phyloP scores from a whole-genome alignment of 2,329 filamentous ascomycete species.

The Whalleya microplaca region DNA sequence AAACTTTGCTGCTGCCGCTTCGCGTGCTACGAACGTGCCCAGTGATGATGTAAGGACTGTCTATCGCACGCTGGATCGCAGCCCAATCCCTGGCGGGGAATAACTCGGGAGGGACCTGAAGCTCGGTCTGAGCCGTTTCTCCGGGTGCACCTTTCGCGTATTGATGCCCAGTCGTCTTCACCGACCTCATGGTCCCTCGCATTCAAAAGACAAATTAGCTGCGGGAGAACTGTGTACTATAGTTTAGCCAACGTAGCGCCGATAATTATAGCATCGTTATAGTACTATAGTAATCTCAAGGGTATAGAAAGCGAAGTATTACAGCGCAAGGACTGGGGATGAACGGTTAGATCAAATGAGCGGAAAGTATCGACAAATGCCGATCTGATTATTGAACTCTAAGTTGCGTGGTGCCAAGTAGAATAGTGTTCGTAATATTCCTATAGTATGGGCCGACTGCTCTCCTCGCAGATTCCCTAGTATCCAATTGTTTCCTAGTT shows the following conservation, averaged over 20 bases:
- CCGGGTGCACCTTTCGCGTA: neutral
- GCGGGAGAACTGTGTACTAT: neutral
- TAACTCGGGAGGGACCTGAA: neutral
- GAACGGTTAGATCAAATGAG: neutral
- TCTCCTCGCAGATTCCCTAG: neutral
- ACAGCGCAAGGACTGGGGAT: too few relatives aligned
- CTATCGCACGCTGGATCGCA: neutral
- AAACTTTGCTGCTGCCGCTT: neutral
- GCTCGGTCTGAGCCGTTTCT: neutral
- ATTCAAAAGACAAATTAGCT: neutral
- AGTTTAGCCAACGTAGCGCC: neutral
- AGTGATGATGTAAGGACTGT: neutral
- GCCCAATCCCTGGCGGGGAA: neutral
- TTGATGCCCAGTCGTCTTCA: neutral
- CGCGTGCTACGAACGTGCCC: neutral
- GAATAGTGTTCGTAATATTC: neutral
- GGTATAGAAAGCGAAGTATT: too few relatives aligned
- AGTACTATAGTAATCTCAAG: too few relatives aligned
- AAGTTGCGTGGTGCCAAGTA: neutral
- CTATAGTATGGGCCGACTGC: neutral
- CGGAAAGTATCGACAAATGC: neutral
- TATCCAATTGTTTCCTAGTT: slow-evolving; percentile 19
- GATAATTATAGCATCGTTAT: neutral
- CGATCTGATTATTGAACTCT: neutral
- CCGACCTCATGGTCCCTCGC: neutral